Conservation (phyloP, 208 protist species). For the Crithidia mellificae region DNA sequence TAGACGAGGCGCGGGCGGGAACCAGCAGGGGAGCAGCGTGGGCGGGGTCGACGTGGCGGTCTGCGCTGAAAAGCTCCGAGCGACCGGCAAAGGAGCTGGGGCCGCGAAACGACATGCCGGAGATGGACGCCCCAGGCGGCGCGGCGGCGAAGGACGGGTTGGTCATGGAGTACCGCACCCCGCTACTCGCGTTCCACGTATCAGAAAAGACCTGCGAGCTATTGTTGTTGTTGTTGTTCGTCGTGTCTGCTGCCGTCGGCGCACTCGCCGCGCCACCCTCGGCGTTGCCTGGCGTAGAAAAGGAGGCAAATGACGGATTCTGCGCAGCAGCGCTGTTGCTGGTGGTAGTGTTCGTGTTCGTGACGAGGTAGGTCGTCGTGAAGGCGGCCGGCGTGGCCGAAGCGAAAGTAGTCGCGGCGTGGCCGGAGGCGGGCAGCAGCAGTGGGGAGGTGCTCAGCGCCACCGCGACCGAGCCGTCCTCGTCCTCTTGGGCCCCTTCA, state of each 20-base stretch:
- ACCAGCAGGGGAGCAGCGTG: neutral
- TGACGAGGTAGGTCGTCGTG: slow-evolving; percentile 1
- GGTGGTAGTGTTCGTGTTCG: no score
- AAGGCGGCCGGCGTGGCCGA: neutral
- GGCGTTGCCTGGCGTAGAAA: neutral
- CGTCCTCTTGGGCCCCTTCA: slow-evolving; percentile 1
- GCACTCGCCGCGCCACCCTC: neutral
- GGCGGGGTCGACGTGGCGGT: neutral
- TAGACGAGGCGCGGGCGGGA: neutral
- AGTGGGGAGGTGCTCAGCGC: slow-evolving; percentile 1
- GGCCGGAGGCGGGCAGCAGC: neutral
- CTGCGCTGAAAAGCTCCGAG: neutral
- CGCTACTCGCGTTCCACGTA: neutral
- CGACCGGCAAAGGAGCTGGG: neutral
- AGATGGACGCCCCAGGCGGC: neutral
- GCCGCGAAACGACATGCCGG: neutral
- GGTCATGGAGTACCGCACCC: slow-evolving; percentile 24
- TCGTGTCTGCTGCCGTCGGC: neutral
- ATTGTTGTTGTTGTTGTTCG: neutral
- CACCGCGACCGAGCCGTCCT: slow-evolving; percentile 12
- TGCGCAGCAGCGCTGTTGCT: no score
- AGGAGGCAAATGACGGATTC: no score
- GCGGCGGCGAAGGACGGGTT: slow-evolving; percentile 21
- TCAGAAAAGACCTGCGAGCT: neutral
- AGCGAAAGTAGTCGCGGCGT: neutral